Evolutionary conservation across 768 basidiomycete species (phyloP), one percentile per base, ranked within the genome.

Genomic region (Tulasnella sp.): DNA sequence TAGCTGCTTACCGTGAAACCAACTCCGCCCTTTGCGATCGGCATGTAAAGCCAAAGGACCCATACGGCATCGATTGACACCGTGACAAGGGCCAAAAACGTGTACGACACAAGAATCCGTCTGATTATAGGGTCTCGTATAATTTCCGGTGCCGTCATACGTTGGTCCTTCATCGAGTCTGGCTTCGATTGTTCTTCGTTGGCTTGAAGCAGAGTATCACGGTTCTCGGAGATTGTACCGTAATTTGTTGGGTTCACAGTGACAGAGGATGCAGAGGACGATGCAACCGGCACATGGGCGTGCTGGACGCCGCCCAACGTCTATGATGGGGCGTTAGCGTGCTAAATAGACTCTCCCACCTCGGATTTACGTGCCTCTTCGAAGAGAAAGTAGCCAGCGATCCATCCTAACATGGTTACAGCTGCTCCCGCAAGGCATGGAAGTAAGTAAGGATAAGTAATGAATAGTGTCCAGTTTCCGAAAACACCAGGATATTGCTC

Each of bases 11-110:
- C 81, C 40, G 44, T 79, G 34, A 82, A 77, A 14, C 81, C 80
- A 46, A 82, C 40, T 14, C 81, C 81, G 19, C 81, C 80, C 42
- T 79, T 68, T 3, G 56, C 68, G 34, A 82, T 24, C 38, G 77
- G 73, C 58, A 75, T 79, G 27, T 76, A 82, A 62, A 82, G 82
- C 81, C 80, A 82, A 38, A 82, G 74, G 12, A 77, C 78, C 48
- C 80, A 79, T 27, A 81, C 74, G 34, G 72, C 71, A 31, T 82
- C 80, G 34, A 81, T 68, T 12, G 81, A 81, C 6, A 71, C 48
- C n/a, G 77, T 78, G 39, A 80, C 74, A 39, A 82, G n/a, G 3
- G 74, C 77, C 19, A 82, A 68, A 42, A 82, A 76, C 3, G 68
- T 52, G 76, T 82, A 82, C 27, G 81, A 58, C 7, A 80, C n/a